phyloP scores from a whole-genome alignment of 768 basidiomycete species.

The Fomitopsis serialis region DNA sequence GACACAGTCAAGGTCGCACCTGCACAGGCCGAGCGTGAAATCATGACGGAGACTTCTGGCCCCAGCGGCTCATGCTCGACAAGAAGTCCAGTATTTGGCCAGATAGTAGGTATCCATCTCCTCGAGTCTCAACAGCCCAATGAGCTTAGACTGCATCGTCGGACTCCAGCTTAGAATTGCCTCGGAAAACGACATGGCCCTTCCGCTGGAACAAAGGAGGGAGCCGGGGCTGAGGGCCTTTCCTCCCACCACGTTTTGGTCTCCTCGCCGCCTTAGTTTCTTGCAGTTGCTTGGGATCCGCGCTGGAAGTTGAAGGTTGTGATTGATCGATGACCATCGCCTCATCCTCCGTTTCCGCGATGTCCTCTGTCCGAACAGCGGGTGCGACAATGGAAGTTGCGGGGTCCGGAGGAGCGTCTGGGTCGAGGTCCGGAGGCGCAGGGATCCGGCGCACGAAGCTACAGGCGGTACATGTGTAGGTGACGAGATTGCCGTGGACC shows the following conservation, averaged over 20 bases:
- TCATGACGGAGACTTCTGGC: too few relatives aligned
- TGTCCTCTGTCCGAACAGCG: too few relatives aligned
- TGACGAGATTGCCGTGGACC: constrained; percentile 48
- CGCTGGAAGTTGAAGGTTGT: not conserved
- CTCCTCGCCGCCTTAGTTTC: not conserved
- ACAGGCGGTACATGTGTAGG: constrained; percentile 58
- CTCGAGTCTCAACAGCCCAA: too few relatives aligned
- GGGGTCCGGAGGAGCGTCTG: not conserved
- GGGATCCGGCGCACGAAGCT: constrained; percentile 58
- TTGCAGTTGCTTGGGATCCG: not conserved
- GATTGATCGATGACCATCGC: not conserved
- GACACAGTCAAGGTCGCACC: too few relatives aligned
- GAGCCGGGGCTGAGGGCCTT: constrained; percentile 28
- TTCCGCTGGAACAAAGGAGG: constrained; percentile 57
- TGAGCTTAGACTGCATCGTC: not conserved
- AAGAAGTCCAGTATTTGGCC: too few relatives aligned
- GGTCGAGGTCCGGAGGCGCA: constrained; percentile 44
- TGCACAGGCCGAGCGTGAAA: too few relatives aligned
- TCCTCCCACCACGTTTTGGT: constrained; percentile 15
- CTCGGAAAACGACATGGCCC: constrained; percentile 62
- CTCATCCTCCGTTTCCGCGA: constrained; percentile 1
- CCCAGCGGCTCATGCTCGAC: too few relatives aligned
- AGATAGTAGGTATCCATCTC: too few relatives aligned
- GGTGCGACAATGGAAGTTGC: not conserved
- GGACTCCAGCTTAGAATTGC: constrained; percentile 41